These are phyloP conservation scores for Myriosclerotinia duriaeana DNA, from an alignment of 2,329 filamentous ascomycete species.

Conservation along the genomic window DNA sequence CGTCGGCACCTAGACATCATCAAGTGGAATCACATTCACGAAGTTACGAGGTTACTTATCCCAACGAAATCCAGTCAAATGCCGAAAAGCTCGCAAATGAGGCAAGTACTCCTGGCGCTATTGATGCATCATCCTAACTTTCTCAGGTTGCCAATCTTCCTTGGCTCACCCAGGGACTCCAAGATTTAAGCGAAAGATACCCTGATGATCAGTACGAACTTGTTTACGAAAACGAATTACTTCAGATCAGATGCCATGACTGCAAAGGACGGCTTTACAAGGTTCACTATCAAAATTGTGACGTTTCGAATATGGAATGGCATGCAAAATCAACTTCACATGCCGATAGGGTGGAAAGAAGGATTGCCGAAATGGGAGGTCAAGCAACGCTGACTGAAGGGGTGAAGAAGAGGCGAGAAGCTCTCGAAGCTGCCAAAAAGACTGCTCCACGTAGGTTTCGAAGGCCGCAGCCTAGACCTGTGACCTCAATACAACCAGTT, in stretches of 20 bases:
- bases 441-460: conserved; percentile 5
- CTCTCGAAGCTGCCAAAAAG: conserved; percentile 12
- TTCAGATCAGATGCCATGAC: conserved; percentile 18
- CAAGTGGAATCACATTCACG: neutral
- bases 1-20: neutral
- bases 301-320: conserved; percentile 22
- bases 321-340: conserved; percentile 20
- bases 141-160: conserved; percentile 20
- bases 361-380: neutral
- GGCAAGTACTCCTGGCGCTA: neutral
- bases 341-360: conserved; percentile 11
- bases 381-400: conserved; percentile 6
- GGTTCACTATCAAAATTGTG: conserved; percentile 21
- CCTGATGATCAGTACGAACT: conserved; percentile 20
- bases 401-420: conserved; percentile 8
- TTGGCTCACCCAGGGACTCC: conserved; percentile 17
- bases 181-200: conserved; percentile 18
- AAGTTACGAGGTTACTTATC: neutral
- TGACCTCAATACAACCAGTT: neutral
- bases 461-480: neutral
- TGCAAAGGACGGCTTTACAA: conserved; percentile 20
- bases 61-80: neutral
- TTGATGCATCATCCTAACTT: neutral
- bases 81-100: conserved; percentile 9
- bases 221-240: conserved; percentile 6